A percentile compares a stretch with the other conserved stretches of the same genome.
These are phyloP conservation scores for Scalesia atractyloides DNA, from an alignment of 129 eudicot genomes.

Conservation along the genomic window DNA sequence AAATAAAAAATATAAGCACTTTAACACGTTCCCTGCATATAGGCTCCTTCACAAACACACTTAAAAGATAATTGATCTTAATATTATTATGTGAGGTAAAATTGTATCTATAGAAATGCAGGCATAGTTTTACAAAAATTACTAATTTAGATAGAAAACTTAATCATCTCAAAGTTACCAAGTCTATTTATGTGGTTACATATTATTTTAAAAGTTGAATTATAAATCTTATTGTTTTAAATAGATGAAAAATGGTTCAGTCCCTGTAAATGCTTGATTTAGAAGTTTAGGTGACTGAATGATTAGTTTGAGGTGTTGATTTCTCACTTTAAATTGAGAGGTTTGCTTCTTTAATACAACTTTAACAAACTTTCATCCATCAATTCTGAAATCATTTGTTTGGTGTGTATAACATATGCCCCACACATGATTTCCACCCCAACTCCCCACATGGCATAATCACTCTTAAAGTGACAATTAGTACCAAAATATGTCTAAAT, in stretches of 20 bases:
- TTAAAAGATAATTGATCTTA: no score
- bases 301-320: slow-evolving; percentile 41
- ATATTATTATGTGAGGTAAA: not conserved
- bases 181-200: not conserved
- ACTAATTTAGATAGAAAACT: not conserved
- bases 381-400: slow-evolving; percentile 35
- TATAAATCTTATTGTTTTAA: not conserved
- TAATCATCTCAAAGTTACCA: not conserved
- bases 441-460: slow-evolving; percentile 5
- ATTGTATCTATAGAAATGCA: not conserved
- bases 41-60: no score
- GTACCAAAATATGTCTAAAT: no score
- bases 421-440: slow-evolving; percentile 28
- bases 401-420: slow-evolving; percentile 37
- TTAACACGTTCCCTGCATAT: not conserved
- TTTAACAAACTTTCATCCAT: slow-evolving; percentile 48
- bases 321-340: slow-evolving; percentile 15
- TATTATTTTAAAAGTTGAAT: not conserved
- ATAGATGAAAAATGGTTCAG: not conserved
- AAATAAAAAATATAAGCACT: not conserved
- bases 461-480: no score
- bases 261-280: slow-evolving; percentile 34
- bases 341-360: slow-evolving; percentile 63
- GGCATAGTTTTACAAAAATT: not conserved
- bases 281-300: slow-evolving; percentile 36